Conservation (phyloP, 768 basidiomycete species). For the Royoungia palumana region DNA sequence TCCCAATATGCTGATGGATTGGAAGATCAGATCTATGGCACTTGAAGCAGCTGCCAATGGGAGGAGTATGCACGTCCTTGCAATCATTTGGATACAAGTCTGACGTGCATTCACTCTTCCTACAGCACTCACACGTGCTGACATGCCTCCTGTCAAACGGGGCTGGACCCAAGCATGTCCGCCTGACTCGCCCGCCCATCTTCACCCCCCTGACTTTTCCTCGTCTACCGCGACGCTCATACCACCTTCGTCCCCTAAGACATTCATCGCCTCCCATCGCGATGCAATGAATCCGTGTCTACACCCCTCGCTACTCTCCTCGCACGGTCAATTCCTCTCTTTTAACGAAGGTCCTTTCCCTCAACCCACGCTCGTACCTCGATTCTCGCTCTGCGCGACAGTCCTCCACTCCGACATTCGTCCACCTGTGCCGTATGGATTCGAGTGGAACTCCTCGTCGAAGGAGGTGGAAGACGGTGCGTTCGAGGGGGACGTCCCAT, state of each 20-base stretch:
- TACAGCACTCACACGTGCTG: slow-evolving; percentile 26
- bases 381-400: slow-evolving; percentile 52
- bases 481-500: slow-evolving; percentile 51
- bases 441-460: slow-evolving; percentile 45
- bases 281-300: slow-evolving; percentile 37
- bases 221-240: not conserved
- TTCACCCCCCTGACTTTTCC: slow-evolving; percentile 23
- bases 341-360: slow-evolving; percentile 46
- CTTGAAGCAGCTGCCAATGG: slow-evolving; percentile 28
- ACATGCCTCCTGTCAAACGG: slow-evolving; percentile 34
- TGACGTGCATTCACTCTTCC: no score
- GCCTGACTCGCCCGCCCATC: slow-evolving; percentile 25
- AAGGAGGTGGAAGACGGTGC: slow-evolving; percentile 18
- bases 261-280: slow-evolving; percentile 37
- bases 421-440: slow-evolving; percentile 44
- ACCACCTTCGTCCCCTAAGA: slow-evolving; percentile 6
- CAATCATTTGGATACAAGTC: not conserved
- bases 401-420: slow-evolving; percentile 55
- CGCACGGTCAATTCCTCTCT: slow-evolving; percentile 53
- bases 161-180: slow-evolving; percentile 23
- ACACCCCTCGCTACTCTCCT: slow-evolving; percentile 32
- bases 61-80: slow-evolving; percentile 17
- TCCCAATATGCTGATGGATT: slow-evolving; percentile 26
- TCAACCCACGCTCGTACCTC: slow-evolving; percentile 41
- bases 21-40: slow-evolving; percentile 21